Percentiles rank a stretch among this genome's conserved stretches.
These are phyloP conservation scores for Gastrolobium bilobum DNA, from an alignment of 306 rosid species.

Conservation along the genomic window DNA sequence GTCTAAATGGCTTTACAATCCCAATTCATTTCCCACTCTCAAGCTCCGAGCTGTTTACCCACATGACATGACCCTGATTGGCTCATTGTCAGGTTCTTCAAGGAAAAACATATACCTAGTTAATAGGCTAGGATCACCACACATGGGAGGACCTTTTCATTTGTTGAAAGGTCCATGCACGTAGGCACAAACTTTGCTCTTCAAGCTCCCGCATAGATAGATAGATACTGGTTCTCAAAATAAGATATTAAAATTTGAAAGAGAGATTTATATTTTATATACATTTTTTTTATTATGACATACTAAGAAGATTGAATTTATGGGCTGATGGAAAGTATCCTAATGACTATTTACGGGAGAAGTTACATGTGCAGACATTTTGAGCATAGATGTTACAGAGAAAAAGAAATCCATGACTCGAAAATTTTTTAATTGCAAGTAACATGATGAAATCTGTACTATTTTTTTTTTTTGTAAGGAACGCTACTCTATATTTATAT, in stretches of 20 bases:
- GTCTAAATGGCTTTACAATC: constrained; percentile 28
- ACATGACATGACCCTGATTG: constrained; percentile 56
- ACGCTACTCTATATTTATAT: not conserved
- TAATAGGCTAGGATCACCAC: constrained; percentile 20
- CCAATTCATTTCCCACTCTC: constrained; percentile 39
- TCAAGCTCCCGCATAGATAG: not conserved
- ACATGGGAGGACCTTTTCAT: constrained; percentile 32
- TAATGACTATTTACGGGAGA: not conserved
- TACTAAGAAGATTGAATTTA: not conserved
- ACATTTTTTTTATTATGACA: not conserved
- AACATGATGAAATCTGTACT: not conserved
- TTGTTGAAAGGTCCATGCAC: constrained; percentile 60
- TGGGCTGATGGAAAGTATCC: not conserved
- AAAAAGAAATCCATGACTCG: too few relatives aligned
- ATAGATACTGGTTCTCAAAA: not conserved
- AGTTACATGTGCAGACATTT: not conserved
- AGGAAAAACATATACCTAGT: constrained; percentile 14
- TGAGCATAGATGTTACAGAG: not conserved
- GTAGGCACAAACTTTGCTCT: constrained; percentile 47
- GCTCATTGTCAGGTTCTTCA: constrained; percentile 54
- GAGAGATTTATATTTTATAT: not conserved
- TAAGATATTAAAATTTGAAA: not conserved
- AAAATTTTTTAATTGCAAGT: not conserved
- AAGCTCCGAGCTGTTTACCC: constrained; percentile 37
- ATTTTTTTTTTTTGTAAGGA: too few relatives aligned